Evolutionary conservation across 495 filamentous ascomycete genomes (phyloP), one percentile per base, ranked within the genome.

Genomic region (Corynascus novoguineensis): DNA sequence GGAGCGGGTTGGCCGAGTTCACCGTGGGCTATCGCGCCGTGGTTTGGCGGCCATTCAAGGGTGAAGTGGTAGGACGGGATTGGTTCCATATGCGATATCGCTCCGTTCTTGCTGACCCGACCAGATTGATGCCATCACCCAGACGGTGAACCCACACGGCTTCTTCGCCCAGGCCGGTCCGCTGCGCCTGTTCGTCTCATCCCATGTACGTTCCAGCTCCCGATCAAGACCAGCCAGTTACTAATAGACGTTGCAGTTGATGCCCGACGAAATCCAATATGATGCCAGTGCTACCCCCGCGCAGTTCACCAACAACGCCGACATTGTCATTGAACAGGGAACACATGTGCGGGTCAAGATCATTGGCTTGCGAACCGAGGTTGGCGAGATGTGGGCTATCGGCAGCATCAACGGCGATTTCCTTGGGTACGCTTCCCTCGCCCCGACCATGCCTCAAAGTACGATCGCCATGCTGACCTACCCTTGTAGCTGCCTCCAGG

Each of bases 21-120:
- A 96, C 88, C 0, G 88, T 97, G 41, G 84, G 86, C 61, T 99
- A 96, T 67, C 87, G 90, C 49, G 93, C 93, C 34, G 90, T 99
- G 40, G 92, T 99, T 45, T 99, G 92, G 91, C 81, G 90, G 64
- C 93, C 93, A 10, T 99, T 97, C 79, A 89, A 90, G 66, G 90
- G 91, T 57, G 93, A 99, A 78, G 92, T 91, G 58, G 93, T 96
- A 81, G 68, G 87, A 76, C 49, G 4, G 38, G 28, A 56, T 56
- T 44, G 40, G 5, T 31, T 53, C 22, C 19, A 7, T n/a, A 41
- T 12, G 27, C 10, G 10, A 5, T 10, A 8, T 4, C 14, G 5
- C 12, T 34, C 8, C 7, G 3, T 24, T 46, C 12, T 29, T 6
- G 37, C 51, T 49, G 44, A 45, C n/a, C 42, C 45, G 44, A 51